phyloP scores from a whole-genome alignment of 2,329 filamentous ascomycete species.

The Chalaropsis ovoidea region DNA sequence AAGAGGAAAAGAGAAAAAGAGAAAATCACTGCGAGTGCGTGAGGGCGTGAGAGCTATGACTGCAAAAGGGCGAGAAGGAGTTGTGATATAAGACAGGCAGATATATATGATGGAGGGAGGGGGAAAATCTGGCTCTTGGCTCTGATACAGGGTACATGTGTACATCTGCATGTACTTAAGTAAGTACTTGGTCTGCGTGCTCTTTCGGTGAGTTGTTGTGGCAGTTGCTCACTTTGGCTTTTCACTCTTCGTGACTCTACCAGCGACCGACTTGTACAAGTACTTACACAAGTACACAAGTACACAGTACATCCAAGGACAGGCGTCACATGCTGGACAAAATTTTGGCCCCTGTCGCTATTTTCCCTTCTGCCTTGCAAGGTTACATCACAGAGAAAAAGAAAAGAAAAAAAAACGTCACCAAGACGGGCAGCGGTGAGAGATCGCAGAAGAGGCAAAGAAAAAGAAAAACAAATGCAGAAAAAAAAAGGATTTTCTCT shows the following conservation, averaged over 20 bases:
- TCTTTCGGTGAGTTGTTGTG: background rate
- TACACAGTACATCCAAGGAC: background rate
- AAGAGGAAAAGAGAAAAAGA: background rate
- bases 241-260: background rate
- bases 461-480: background rate
- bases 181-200: background rate
- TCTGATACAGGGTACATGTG: background rate
- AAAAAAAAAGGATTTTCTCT: background rate
- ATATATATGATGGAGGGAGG: background rate
- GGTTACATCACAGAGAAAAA: background rate
- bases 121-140: background rate
- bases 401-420: background rate
- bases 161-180: background rate
- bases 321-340: constrained; percentile 4
- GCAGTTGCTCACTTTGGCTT: background rate
- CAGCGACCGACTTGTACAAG: background rate
- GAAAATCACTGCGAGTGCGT: background rate
- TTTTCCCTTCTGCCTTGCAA: background rate
- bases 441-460: background rate
- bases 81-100: background rate
- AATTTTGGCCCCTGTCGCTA: background rate
- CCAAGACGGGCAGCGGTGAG: background rate
- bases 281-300: background rate
- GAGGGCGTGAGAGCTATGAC: background rate
- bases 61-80: background rate